Evolutionary conservation across 108 stramenopile species (phyloP), one percentile per base, ranked within the genome.

Genomic region (Nitzschia sp.): DNA sequence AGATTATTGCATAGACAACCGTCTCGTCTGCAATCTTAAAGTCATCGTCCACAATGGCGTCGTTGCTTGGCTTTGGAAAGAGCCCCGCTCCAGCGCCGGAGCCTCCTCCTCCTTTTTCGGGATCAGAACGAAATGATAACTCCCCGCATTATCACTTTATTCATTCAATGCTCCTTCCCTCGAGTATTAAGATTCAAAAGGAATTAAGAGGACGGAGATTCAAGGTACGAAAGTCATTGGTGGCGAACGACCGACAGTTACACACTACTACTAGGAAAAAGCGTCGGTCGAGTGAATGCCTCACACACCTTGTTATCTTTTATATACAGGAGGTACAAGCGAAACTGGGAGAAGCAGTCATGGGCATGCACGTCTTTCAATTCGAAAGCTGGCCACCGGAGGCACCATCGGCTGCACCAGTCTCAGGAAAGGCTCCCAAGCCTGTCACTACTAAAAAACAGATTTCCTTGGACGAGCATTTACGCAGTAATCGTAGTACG

Each of bases 161-260:
- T 42, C 72, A 77, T 66, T 60, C 66, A 0, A 59, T 68, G 63
- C 36, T 85, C 2, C 51, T 81, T 2, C 74, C 80, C n/a, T 57
- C 64, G 38, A 72, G 68, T 17, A 34, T 64, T 33, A 81, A 82
- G 69, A 71, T 86, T 18, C 81, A 82, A 34, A 66, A 63, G 61
- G 85, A 86, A 57, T 34, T 74, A n/a, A 56, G 79, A 56, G 79
- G 79, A 46, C 30, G 81, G 59, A 60, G 62, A 49, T 80, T 67
- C 57, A 64, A 62, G 75, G 84, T 85, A 32, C 28, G 83, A 76
- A 19, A 17, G 38, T 42, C 13, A 42, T 42, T 42, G 6, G 38
- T 42, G 38, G 38, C 6, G 9, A 42, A 42, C 38, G 13, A 42
- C 38, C 13, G n/a, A n/a, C n/a, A n/a, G n/a, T n/a, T n/a, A n/a